These are phyloP conservation scores for Pelagomonas calceolata DNA, from an alignment of 108 stramenopile genomes.

Conservation along the genomic window DNA sequence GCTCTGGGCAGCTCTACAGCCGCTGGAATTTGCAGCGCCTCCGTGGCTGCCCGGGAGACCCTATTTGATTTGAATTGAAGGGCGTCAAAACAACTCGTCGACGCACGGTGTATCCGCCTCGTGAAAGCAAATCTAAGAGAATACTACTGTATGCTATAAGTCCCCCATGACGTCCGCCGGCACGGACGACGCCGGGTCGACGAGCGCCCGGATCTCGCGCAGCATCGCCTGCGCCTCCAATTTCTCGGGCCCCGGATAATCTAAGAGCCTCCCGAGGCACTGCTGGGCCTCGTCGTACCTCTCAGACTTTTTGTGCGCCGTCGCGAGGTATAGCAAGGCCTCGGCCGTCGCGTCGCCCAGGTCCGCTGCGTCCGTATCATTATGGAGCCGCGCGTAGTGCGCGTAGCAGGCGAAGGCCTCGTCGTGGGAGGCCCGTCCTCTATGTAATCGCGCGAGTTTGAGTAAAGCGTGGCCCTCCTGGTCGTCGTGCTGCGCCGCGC, in stretches of 20 bases:
- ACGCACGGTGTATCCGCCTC: too few relatives aligned
- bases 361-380: conserved; percentile 18
- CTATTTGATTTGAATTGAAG: too few relatives aligned
- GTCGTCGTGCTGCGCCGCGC: conserved; percentile 73
- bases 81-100: too few relatives aligned
- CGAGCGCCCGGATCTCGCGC: conserved; percentile 67
- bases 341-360: conserved; percentile 75
- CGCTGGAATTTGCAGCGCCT: too few relatives aligned
- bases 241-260: conserved; percentile 85
- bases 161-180: too few relatives aligned
- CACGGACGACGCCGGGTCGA: too few relatives aligned
- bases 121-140: too few relatives aligned
- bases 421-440: conserved; percentile 61
- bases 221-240: conserved; percentile 79
- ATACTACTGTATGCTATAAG: too few relatives aligned
- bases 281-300: conserved; percentile 65
- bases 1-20: too few relatives aligned
- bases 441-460: conserved; percentile 74
- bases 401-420: conserved; percentile 83
- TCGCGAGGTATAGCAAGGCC: conserved; percentile 71
- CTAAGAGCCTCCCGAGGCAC: conserved; percentile 66
- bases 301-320: conserved; percentile 59
- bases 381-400: conserved; percentile 49
- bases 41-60: too few relatives aligned
- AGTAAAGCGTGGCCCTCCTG: conserved; percentile 81